A percentile compares a stretch with the other conserved stretches of the same genome.
Conservation (phyloP, 129 eudicot species). For the Helichrysum umbraculigerum region DNA sequence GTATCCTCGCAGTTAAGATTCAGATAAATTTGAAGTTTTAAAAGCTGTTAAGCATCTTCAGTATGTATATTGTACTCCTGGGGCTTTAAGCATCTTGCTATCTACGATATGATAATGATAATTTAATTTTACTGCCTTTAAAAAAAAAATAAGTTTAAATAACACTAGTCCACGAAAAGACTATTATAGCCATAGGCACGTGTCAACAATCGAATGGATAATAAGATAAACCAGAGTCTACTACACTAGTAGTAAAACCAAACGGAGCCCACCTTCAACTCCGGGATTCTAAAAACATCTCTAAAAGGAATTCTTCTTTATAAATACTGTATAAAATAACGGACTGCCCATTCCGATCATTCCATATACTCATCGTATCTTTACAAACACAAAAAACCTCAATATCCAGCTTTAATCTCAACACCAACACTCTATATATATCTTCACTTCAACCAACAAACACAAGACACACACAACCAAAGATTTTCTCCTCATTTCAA, state of each 20-base stretch:
- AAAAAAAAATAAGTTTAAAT: no score
- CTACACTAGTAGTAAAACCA: background rate
- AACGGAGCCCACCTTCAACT: slow-evolving; percentile 24
- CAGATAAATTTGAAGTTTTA: no score
- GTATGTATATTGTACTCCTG: no score
- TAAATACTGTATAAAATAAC: slow-evolving; percentile 15
- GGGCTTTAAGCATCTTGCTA: no score
- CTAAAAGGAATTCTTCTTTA: background rate
- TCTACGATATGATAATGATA: no score
- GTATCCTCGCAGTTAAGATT: no score
- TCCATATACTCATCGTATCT: background rate
- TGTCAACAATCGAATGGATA: slow-evolving; percentile 24
- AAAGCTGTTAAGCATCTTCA: no score
- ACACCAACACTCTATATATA: background rate
- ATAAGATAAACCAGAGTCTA: background rate
- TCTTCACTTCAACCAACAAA: background rate
- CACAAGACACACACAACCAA: background rate
- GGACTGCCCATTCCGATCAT: slow-evolving; percentile 22
- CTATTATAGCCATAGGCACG: background rate
- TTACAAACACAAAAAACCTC: slow-evolving; percentile 21
- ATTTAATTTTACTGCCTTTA: no score
- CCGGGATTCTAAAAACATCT: slow-evolving; percentile 33
- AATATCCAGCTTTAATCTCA: slow-evolving; percentile 6
- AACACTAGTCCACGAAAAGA: no score
- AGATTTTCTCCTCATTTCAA: background rate